Conservation (phyloP, 805 yeast species). For the Candida verbasci region DNA sequence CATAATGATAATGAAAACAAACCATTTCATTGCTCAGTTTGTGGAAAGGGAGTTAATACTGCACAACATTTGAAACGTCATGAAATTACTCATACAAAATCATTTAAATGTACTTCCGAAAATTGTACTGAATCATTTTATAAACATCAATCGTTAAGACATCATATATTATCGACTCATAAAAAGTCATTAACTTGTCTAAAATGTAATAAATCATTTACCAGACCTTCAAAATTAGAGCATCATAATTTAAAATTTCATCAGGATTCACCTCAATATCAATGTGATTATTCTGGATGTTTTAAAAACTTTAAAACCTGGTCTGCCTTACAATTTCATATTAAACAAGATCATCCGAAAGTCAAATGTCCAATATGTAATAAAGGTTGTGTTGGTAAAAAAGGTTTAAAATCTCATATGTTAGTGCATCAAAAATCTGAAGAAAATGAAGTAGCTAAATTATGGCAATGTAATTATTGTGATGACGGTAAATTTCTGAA, state of each 20-base stretch:
- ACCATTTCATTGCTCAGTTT: constrained; percentile 67
- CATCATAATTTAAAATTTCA: constrained; percentile 69
- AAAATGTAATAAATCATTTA: constrained; percentile 61
- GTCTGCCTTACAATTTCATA: constrained; percentile 70
- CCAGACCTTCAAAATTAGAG: constrained; percentile 59
- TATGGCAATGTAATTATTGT: constrained; percentile 68
- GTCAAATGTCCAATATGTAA: constrained; percentile 61
- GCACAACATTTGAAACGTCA: constrained; percentile 81
- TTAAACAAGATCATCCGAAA: constrained; percentile 69
- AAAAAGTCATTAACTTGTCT: constrained; percentile 50
- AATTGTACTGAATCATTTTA: constrained; percentile 66
- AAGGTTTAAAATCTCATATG: constrained; percentile 72
- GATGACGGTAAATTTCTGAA: constrained; percentile 44
- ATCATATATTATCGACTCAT: constrained; percentile 67
- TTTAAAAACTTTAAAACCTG: constrained; percentile 58
- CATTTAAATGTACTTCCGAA: constrained; percentile 56
- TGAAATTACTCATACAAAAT: constrained; percentile 68
- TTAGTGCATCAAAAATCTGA: constrained; percentile 59
- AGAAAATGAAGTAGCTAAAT: constrained; percentile 42
- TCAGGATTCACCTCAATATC: constrained; percentile 48
- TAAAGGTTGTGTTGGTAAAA: constrained; percentile 66
- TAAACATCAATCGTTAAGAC: constrained; percentile 70
- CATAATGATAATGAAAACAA: constrained; percentile 54
- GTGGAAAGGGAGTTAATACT: constrained; percentile 81
- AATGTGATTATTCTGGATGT: constrained; percentile 64